Conservation (phyloP, 768 basidiomycete species). For the Clitopilus passeckerianus region DNA sequence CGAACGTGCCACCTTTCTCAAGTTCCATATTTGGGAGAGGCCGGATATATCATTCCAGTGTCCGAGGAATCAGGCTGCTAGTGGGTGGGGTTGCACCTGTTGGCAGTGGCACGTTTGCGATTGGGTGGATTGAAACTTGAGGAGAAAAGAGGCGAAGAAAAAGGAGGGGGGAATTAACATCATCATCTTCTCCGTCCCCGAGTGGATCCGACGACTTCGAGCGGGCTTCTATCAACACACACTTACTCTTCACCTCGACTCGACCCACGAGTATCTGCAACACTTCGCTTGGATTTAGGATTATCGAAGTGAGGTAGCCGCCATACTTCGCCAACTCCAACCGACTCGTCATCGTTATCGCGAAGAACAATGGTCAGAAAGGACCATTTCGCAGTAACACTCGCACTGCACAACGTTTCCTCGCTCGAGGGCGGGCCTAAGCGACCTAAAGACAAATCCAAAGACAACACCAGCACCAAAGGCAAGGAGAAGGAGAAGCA, state of each 20-base stretch:
- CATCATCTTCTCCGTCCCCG: neutral
- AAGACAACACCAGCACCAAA: neutral
- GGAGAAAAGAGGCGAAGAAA: too few species aligned
- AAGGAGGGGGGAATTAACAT: neutral
- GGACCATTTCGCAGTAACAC: neutral
- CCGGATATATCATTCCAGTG: too few species aligned
- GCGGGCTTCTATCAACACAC: too few species aligned
- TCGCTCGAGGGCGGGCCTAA: neutral
- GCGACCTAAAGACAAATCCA: neutral
- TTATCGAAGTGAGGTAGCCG: neutral
- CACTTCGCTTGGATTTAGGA: too few species aligned
- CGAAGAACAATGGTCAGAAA: neutral
- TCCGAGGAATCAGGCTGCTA: too few species aligned
- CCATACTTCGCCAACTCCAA: neutral
- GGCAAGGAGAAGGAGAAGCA: neutral
- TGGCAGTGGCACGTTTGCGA: too few species aligned
- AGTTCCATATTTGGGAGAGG: neutral
- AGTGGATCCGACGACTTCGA: neutral
- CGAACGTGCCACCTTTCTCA: neutral
- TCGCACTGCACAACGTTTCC: neutral
- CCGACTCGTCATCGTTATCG: neutral
- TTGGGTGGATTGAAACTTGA: too few species aligned
- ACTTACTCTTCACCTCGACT: neutral
- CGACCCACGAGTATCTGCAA: too few species aligned
- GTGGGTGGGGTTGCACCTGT: too few species aligned